Base-by-base conservation (phyloP, 129 eudicot species). In the Ambrosia artemisiifolia region DNA sequence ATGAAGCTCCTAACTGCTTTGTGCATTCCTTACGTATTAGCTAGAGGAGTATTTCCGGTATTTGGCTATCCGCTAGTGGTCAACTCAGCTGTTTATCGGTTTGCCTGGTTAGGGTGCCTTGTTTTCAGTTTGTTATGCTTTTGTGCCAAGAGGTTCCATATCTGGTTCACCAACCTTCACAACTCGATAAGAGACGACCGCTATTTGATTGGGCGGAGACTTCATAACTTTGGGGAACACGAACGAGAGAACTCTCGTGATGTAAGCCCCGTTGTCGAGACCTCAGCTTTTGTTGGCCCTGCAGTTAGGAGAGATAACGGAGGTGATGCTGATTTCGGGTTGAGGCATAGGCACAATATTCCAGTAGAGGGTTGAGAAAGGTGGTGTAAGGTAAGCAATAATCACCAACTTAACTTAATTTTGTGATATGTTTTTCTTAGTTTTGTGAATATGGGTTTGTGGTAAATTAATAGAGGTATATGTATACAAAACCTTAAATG, bases 1-100 rank as follows among this genome's bases (percentile, higher is more conserved):
- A 89, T 92, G 95, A 92, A 92, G 81, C 87, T 92, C 16, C 84
- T 92, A 55, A 92, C 96, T 1, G 98, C 98, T 68, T 74, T 92
- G 10, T 92, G 98, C 55, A 89, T 92, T 16, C 98, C 98, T 8
- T 92, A 92, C 18, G 95, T 92, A 3, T 71, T 92, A 61, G 88
- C 96, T 1, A 77, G 95, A 76, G 95, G 95, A 7, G 87, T 92
- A 18, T 92, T 92, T 51, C 98, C 98, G 0, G 81, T 92, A 28
- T 73, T 92, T 49, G 98, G 98, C n/a, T 89, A 92, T 77, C 98
- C 98, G 0, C 70, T 92, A 61, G 65, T 92, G 1, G 92, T 92
- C 5, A 92, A 92, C 85, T 92, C 98, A 9, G 96, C 92, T 17
- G 95, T 92, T 9, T 92, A 92, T 66, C 81, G 98, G 17, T 92